Evolutionary conservation across 768 basidiomycete genomes (phyloP), one percentile per base, ranked within the genome.

Genomic region (Pseudohyphozyma bogoriensis): DNA sequence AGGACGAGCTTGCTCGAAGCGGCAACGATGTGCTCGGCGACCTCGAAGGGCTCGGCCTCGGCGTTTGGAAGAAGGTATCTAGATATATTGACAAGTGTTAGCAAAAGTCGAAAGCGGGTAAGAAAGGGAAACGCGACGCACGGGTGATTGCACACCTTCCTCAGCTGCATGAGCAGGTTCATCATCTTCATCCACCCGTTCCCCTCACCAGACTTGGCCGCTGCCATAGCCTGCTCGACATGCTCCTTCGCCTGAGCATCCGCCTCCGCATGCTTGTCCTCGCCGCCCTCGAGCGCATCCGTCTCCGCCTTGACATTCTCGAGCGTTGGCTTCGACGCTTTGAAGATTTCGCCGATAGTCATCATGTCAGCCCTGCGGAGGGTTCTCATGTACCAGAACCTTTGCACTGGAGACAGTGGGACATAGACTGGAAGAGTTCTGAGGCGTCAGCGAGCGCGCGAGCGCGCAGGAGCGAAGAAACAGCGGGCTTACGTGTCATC

Each of bases 81-180:
- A 18, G 37, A 37, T 18, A 18, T 10, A 37, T 37, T 10, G 37
- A 10, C 37, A 37, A 37, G 37, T 10, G 37, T 37, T 37, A 37
- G 37, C 18, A 18, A n/a, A n/a, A n/a, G n/a, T 10, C 18, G 37
- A 10, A 37, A 37, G 11, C 37, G 37, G 18, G 37, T 10, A 37
- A 37, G 18, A 37, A 10, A 18, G 11, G 11, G 18, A 18, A 37
- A 37, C 37, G 37, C 11, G 37, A 37, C 37, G 10, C 37, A 37
- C 29, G 73, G 76, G 80, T 86, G 85, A 67, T 84, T 83, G 72
- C 85, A 86, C 51, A 84, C 79, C 75, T 81, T 80, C 47, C 84
- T 78, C 15, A 86, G 74, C 71, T 86, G 84, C 76, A 86, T 79
- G 49, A 86, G 50, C 35, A 86, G 75, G 71, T 84, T 84, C 79